These are phyloP conservation scores for Pestalotiopsis sp. DNA, from an alignment of 2,329 filamentous ascomycete genomes.

Conservation along the genomic window DNA sequence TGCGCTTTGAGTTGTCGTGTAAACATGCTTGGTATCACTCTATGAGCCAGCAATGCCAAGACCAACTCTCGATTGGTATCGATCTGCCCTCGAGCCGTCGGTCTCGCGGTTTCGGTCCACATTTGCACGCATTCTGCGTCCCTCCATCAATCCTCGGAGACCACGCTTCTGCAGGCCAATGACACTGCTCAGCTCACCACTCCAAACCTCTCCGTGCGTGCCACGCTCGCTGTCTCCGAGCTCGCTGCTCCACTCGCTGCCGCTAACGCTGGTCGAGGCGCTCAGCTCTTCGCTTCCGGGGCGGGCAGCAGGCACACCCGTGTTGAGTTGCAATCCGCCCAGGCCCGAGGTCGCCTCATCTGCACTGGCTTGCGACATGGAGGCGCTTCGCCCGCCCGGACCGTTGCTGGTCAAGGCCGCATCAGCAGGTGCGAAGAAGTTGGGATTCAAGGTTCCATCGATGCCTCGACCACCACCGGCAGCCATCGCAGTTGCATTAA, in stretches of 20 bases:
- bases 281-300: slow-evolving; percentile 48
- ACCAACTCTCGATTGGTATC: slow-evolving; percentile 42
- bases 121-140: slow-evolving; percentile 65
- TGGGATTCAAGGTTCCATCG: slow-evolving; percentile 64
- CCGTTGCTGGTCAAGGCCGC: slow-evolving; percentile 19
- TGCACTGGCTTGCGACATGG: slow-evolving; percentile 25
- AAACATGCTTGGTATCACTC: slow-evolving; percentile 13
- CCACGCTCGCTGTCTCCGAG: slow-evolving; percentile 38
- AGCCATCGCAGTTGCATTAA: slow-evolving; percentile 98
- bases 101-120: slow-evolving; percentile 31
- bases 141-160: slow-evolving; percentile 90
- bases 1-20: not conserved
- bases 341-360: slow-evolving; percentile 28
- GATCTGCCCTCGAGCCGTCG: slow-evolving; percentile 22
- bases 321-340: slow-evolving; percentile 50
- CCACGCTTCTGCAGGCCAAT: slow-evolving; percentile 96
- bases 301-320: slow-evolving; percentile 50
- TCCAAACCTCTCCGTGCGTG: slow-evolving; percentile 69
- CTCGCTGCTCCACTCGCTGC: slow-evolving; percentile 44
- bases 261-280: slow-evolving; percentile 52
- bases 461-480: slow-evolving; percentile 88
- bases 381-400: slow-evolving; percentile 28
- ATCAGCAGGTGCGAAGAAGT: slow-evolving; percentile 56
- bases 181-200: slow-evolving; percentile 79
- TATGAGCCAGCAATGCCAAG: slow-evolving; percentile 54